phyloP scores from a whole-genome alignment of 495 filamentous ascomycete genomes.

The Trichoderma erinaceum region DNA sequence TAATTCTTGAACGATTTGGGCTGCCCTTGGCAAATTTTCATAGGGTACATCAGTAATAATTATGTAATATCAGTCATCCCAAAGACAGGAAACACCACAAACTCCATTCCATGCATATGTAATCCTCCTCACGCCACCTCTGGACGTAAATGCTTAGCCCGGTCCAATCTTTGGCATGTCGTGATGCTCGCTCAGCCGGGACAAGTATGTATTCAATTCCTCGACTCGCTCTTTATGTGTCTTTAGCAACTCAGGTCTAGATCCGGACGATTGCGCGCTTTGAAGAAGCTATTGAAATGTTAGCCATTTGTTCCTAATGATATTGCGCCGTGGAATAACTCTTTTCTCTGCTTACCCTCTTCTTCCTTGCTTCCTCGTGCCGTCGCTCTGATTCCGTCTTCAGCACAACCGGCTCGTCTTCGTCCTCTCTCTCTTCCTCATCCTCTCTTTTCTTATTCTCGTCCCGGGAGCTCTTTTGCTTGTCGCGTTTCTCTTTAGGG shows the following conservation, averaged over 20 bases:
- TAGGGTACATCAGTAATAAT: too few species aligned
- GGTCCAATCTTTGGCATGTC: slow-evolving; percentile 90
- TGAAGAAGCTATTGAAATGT: slow-evolving; percentile 55
- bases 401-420: slow-evolving; percentile 22
- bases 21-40: too few species aligned
- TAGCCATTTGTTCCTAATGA: not conserved
- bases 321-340: too few species aligned
- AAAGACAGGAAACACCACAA: not conserved
- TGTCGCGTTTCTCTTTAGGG: slow-evolving; percentile 20
- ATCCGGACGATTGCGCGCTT: slow-evolving; percentile 44
- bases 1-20: too few species aligned
- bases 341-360: slow-evolving; percentile 54
- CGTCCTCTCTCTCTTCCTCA: slow-evolving; percentile 18
- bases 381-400: slow-evolving; percentile 86
- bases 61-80: too few species aligned
- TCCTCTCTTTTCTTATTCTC: slow-evolving; percentile 18
- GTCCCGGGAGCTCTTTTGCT: slow-evolving; percentile 20
- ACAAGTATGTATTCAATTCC: slow-evolving; percentile 89
- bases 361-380: slow-evolving; percentile 71
- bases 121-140: not conserved
- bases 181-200: slow-evolving; percentile 89
- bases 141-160: slow-evolving; percentile 40
- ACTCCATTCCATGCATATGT: not conserved
- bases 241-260: slow-evolving; percentile 67
- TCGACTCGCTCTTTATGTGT: slow-evolving; percentile 96